Evolutionary conservation across 2,329 filamentous ascomycete genomes (phyloP), one percentile per base, ranked within the genome.

Genomic region (Colletotrichum sansevieriae): DNA sequence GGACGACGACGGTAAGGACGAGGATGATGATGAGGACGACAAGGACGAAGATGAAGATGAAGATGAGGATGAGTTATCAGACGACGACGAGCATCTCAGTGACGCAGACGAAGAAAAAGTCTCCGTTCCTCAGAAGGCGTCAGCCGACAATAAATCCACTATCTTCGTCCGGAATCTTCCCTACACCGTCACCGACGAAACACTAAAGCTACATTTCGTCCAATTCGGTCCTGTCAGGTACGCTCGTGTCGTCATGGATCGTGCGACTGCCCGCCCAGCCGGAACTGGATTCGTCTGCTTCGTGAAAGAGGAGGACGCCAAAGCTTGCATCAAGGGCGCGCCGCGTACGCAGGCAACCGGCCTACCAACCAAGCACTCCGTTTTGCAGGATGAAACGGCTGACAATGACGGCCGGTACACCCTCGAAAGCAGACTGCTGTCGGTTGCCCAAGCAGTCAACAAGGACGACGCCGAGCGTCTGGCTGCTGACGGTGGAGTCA

Each of bases 201-300:
- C 89, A 56, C 87, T 99, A 51, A 92, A 95, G 76, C 86, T 90
- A 58, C 95, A 98, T 78, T 99, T 99, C 76, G 83, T 84, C n/a
- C 85, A 91, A 74, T 98, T 99, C 75, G 97, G 96, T 29, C 87
- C 87, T n/a, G 84, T 98, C 44, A 89, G 95, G 43, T 99, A 98
- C 78, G 96, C 95, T 5, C 88, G 97, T 72, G 91, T 98, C 10
- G 97, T 99, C 43, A 88, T 97, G 77, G 95, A 99, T 77, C 91
- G 87, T 54, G 88, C 90, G 25, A 97, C 94, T 0, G 94, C 95
- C 73, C 91, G 93, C 59, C 93, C 96, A 2, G 93, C 92, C 55
- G 96, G 96, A 29, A 98, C 95, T 37, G 96, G 92, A 4, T 99
- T 99, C 75, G 95, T 98, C 35, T 97, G 94, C 81, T 99, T 99